Base-by-base conservation (phyloP, 1,284 basidiomycete species). In the Singerocomus inundabilis region DNA sequence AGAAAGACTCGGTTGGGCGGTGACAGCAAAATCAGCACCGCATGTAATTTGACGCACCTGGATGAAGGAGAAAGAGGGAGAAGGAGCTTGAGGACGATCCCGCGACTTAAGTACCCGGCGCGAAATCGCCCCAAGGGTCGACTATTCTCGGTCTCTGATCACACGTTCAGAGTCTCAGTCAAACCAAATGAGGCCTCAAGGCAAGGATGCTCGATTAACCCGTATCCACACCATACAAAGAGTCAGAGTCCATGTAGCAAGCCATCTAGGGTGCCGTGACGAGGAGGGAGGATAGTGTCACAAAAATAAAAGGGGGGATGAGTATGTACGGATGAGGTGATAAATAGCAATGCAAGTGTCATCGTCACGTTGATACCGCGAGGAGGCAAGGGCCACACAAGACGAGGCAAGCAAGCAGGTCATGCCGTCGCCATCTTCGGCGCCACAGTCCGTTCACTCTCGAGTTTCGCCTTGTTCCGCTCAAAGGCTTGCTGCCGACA, bases 401-500 rank as follows among this genome's bases (percentile, higher is more conserved):
- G 48, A 57, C 35, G 48, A 21, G 29, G 52, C 31, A 24, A 49
- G n/a, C 29, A 41, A 34, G 41, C 55, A 54, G 26, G 48, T 76
- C 74, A 91, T 68, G 85, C 86, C 44, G 81, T 84, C 51, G 85
- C 82, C 78, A 93, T 84, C 83, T 92, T 92, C 62, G 84, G 75
- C 32, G 85, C 84, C 30, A 89, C 84, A n/a, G 90, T 92, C 69
- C 85, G 81, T 72, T 93, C 90, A 58, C 82, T 82, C 76, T 91
- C 90, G 52, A 93, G 74, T 74, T 89, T 89, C 48, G 75, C 78
- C 80, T 92, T 91, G 76, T 92, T 92, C 64, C 81, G 79, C 60
- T 91, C 82, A 66, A 91, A 92, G 12, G 91, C 90, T 68, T 89
- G 85, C 68, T 90, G 85, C 58, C 84, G 75, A 70, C 90, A 92